Conservation (phyloP, 768 basidiomycete genomes). For the Podaxis sp. region DNA sequence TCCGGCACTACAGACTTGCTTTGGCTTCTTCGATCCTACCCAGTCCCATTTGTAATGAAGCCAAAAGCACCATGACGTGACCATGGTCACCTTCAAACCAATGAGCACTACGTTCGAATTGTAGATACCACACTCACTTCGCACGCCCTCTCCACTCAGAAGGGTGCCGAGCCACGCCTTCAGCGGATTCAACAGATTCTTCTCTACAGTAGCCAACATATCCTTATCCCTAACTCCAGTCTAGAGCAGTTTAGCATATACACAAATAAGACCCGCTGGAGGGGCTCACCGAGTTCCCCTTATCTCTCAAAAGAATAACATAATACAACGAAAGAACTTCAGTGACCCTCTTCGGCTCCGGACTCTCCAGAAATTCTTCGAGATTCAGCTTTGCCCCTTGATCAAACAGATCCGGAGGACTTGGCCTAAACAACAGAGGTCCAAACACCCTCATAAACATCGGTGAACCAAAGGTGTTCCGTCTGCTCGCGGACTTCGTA, state of each 20-base stretch:
- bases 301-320: conserved; percentile 56
- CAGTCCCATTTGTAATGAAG: conserved; percentile 44
- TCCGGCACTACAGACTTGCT: neutral
- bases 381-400: neutral
- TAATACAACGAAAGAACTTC: conserved; percentile 71
- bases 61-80: conserved; percentile 31
- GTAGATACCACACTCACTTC: neutral
- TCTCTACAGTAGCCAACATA: conserved; percentile 39
- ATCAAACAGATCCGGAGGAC: conserved; percentile 53
- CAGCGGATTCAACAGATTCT: conserved; percentile 41
- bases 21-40: conserved; percentile 43
- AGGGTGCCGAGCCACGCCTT: conserved; percentile 31
- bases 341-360: conserved; percentile 57
- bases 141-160: conserved; percentile 11
- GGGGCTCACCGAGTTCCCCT: conserved; percentile 44
- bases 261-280: neutral
- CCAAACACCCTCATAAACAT: conserved; percentile 56
- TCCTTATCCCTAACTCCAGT: conserved; percentile 47
- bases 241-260: conserved; percentile 23
- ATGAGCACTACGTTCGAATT: neutral
- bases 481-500: conserved; percentile 16
- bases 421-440: conserved; percentile 51
- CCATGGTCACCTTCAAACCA: conserved; percentile 19
- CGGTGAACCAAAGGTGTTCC: conserved; percentile 46
- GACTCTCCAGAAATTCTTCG: conserved; percentile 39